phyloP scores from a whole-genome alignment of 2,329 filamentous ascomycete genomes.

The Knufia petricola region DNA sequence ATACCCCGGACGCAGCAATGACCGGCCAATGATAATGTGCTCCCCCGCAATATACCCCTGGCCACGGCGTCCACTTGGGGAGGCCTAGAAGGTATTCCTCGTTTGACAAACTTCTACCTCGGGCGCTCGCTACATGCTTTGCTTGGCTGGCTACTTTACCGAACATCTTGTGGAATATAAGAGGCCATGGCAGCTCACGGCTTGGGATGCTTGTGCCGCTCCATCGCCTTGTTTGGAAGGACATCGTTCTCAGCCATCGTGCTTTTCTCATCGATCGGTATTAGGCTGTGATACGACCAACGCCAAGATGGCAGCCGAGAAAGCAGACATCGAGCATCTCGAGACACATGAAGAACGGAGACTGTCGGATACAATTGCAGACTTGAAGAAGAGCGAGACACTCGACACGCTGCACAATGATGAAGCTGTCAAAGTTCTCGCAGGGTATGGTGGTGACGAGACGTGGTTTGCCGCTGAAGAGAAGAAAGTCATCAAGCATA shows the following conservation, averaged over 20 bases:
- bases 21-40: not conserved
- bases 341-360: not conserved
- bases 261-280: not conserved
- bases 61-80: conserved; percentile 33
- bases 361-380: not conserved
- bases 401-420: conserved; percentile 32
- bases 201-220: not conserved
- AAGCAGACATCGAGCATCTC: conserved; percentile 6
- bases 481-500: conserved; percentile 28
- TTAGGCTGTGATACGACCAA: not conserved
- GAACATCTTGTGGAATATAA: not conserved
- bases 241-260: not conserved
- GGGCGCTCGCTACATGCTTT: conserved; percentile 25
- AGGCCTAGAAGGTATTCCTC: conserved; percentile 13
- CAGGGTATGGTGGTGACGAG: conserved; percentile 33
- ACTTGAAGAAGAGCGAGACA: conserved; percentile 1
- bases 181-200: not conserved
- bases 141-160: not conserved
- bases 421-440: conserved; percentile 35
- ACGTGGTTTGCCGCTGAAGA: conserved; percentile 35
- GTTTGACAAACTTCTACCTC: conserved; percentile 37
- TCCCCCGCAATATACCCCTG: not conserved
- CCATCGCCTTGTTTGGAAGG: not conserved
- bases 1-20: not conserved
- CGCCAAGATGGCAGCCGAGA: conserved; percentile 44